phyloP scores from a whole-genome alignment of 2,329 filamentous ascomycete species.

The Bipolaris gigantea region DNA sequence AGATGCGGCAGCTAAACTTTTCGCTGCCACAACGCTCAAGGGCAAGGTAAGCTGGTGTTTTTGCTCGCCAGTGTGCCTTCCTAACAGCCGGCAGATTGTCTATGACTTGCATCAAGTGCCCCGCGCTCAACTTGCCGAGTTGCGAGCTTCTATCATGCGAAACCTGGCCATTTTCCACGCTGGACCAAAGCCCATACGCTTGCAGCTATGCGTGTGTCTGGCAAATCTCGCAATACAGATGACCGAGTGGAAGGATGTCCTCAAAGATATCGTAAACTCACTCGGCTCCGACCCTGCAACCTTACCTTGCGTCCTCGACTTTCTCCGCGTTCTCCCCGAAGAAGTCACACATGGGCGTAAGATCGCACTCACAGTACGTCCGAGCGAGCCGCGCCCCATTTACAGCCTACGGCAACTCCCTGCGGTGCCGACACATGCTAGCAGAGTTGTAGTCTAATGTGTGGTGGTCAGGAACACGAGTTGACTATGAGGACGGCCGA shows the following conservation, averaged over 20 bases:
- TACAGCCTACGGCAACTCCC: conserved; percentile 44
- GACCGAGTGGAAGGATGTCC: conserved; percentile 91
- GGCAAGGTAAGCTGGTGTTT: conserved; percentile 73
- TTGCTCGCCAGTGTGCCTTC: not conserved
- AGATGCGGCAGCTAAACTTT: conserved; percentile 84
- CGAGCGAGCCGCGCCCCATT: conserved; percentile 54
- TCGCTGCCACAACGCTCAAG: conserved; percentile 94
- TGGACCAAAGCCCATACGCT: conserved; percentile 75
- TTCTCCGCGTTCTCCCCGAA: conserved; percentile 93
- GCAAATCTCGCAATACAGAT: conserved; percentile 96
- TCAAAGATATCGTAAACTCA: conserved; percentile 76
- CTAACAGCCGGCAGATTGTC: conserved; percentile 69
- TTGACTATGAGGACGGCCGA: conserved; percentile 82
- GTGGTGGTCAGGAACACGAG: conserved; percentile 80
- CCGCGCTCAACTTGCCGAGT: conserved; percentile 68
- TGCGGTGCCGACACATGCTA: conserved; percentile 38
- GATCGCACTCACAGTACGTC: conserved; percentile 97
- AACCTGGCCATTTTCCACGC: conserved; percentile 79
- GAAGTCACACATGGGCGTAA: conserved; percentile 99
- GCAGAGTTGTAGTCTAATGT: conserved; percentile 49
- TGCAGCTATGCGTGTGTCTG: conserved; percentile 92
- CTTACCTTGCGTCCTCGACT: conserved; percentile 88
- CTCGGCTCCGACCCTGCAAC: conserved; percentile 76
- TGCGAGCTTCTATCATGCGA: conserved; percentile 81
- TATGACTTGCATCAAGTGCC: conserved; percentile 93